These are phyloP conservation scores for Stagonosporopsis chrysanthemi DNA, from an alignment of 2,329 filamentous ascomycete genomes.

Conservation along the genomic window DNA sequence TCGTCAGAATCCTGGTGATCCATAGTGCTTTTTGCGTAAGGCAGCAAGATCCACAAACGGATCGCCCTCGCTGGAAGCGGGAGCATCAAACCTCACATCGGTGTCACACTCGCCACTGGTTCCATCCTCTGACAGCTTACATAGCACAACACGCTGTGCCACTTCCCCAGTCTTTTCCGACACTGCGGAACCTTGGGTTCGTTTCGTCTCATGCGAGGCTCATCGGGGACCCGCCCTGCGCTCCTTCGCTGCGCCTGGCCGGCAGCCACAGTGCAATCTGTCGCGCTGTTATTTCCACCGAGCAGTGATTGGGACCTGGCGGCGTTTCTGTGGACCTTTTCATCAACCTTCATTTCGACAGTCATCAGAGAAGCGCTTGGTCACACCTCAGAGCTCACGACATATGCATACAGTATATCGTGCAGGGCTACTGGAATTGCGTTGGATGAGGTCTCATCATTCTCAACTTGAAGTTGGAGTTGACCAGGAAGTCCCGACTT, in stretches of 20 bases:
- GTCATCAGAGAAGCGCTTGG: not conserved
- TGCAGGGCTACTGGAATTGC: conserved; percentile 5
- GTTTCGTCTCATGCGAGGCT: conserved; percentile 21
- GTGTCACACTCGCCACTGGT: conserved; percentile 6
- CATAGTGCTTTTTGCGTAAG: conserved; percentile 2
- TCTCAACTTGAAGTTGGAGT: not conserved
- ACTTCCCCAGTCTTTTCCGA: conserved; percentile 16
- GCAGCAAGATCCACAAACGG: conserved; percentile 6
- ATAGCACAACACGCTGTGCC: not conserved
- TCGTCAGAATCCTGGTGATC: not conserved
- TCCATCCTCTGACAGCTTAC: conserved; percentile 4
- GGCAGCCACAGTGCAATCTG: conserved; percentile 11
- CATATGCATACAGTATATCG: not conserved
- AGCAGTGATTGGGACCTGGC: not conserved
- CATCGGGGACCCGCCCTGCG: conserved; percentile 6
- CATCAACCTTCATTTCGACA: conserved; percentile 1
- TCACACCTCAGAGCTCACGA: not conserved
- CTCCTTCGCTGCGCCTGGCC: not conserved
- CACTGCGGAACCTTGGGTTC: conserved; percentile 7
- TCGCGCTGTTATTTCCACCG: not conserved
- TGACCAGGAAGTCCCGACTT: not conserved
- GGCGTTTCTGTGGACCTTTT: not conserved
- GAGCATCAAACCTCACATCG: conserved; percentile 13
- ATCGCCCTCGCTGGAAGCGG: conserved; percentile 13
- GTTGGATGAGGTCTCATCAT: not conserved